Conservation (phyloP, 306 rosid species). For the Lathyrus oleraceus region DNA sequence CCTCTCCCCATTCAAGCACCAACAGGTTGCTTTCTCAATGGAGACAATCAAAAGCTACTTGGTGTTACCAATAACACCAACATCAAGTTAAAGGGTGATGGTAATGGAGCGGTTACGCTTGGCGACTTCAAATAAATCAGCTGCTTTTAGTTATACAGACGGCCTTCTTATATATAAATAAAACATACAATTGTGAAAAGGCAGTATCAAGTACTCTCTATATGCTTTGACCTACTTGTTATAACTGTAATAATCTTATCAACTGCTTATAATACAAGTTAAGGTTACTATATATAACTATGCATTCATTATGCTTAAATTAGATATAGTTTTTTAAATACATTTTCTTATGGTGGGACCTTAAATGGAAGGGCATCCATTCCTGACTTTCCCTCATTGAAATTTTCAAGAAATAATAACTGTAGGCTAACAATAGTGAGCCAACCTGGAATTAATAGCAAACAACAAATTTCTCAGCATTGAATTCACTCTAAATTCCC, state of each 20-base stretch:
- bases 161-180: conserved; percentile 13
- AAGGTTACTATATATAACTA: background rate
- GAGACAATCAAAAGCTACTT: conserved; percentile 32
- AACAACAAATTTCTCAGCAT: background rate
- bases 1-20: conserved; percentile 15
- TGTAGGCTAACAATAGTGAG: too few relatives aligned
- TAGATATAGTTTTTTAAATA: background rate
- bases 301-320: background rate
- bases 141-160: background rate
- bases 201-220: background rate
- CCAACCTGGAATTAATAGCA: background rate
- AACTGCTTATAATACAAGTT: conserved; percentile 7
- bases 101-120: conserved; percentile 34
- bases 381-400: background rate
- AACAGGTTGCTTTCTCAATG: conserved; percentile 19
- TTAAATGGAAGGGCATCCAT: background rate
- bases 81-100: conserved; percentile 37
- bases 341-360: background rate
- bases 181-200: background rate
- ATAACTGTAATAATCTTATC: conserved; percentile 18
- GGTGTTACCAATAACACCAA: conserved; percentile 43
- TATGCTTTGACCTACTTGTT: conserved; percentile 6
- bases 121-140: conserved; percentile 31
- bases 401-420: background rate
- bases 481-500: too few relatives aligned